Evolutionary conservation across 2,329 filamentous ascomycete species (phyloP).

Genomic region (Colletotrichum scovillei): DNA sequence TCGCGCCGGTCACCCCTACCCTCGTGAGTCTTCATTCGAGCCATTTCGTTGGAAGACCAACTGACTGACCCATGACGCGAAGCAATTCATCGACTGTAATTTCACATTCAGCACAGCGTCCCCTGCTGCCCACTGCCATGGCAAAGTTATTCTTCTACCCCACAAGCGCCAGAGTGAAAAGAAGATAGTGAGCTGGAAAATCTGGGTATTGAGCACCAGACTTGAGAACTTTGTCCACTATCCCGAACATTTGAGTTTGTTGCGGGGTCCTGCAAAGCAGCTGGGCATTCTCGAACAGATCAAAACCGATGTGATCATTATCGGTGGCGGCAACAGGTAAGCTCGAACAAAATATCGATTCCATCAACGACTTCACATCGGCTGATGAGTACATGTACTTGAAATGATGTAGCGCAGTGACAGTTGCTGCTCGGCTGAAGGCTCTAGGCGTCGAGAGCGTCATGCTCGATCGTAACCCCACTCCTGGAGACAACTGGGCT

Average conservation of each 20-base stretch:
- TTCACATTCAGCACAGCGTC: slow-evolving; percentile 46
- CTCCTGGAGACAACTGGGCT: slow-evolving; percentile 52
- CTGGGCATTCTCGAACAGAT: slow-evolving; percentile 35
- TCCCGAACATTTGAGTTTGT: slow-evolving; percentile 43
- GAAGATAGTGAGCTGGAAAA: slow-evolving; percentile 43
- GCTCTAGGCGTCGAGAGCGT: slow-evolving; percentile 48
- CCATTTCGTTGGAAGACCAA: too few species aligned
- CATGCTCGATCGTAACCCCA: slow-evolving; percentile 48
- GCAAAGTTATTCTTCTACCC: slow-evolving; percentile 46
- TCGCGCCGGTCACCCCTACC: neutral
- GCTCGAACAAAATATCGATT: slow-evolving; percentile 13
- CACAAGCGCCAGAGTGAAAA: neutral
- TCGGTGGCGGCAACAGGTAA: slow-evolving; percentile 48
- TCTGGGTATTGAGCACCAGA: slow-evolving; percentile 47
- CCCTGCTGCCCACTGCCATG: slow-evolving; percentile 43
- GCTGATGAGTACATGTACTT: neutral
- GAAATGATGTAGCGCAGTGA: slow-evolving; percentile 38
- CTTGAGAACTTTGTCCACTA: slow-evolving; percentile 39
- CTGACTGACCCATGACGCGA: neutral
- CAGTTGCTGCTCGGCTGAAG: slow-evolving; percentile 50
- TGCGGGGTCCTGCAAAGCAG: slow-evolving; percentile 37
- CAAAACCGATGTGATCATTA: slow-evolving; percentile 48
- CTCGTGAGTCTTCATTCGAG: neutral
- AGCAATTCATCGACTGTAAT: slow-evolving; percentile 29
- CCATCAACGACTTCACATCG: neutral